These are phyloP conservation scores for Neurospora tetraspora DNA, from an alignment of 495 filamentous ascomycete genomes.

Conservation along the genomic window DNA sequence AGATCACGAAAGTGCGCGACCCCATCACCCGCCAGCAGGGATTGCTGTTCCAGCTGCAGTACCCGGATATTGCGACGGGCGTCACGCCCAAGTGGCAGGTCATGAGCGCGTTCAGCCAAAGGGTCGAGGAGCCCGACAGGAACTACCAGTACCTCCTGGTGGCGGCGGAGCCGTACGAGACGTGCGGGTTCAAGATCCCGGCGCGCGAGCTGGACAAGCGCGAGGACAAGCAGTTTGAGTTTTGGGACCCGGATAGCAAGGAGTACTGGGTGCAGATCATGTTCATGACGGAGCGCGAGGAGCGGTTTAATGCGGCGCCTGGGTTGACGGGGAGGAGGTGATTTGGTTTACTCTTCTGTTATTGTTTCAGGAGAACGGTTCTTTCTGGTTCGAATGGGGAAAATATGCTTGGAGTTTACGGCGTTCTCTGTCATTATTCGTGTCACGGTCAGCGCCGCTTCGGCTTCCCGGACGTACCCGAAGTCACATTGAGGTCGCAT, in stretches of 20 bases:
- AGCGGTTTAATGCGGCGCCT: slow-evolving; percentile 87
- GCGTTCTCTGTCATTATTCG: not conserved
- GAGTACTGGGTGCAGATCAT: slow-evolving; percentile 99
- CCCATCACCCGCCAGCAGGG: slow-evolving; percentile 84
- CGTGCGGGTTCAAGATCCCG: slow-evolving; percentile 91
- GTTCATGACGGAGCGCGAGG: slow-evolving; percentile 98
- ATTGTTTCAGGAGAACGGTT: no score
- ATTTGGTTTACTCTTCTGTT: not conserved
- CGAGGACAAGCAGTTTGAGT: slow-evolving; percentile 79
- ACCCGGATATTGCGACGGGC: slow-evolving; percentile 76
- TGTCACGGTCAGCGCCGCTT: not conserved
- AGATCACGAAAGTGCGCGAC: slow-evolving; percentile 92
- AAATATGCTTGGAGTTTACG: not conserved
- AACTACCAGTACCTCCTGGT: slow-evolving; percentile 90
- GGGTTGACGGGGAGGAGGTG: slow-evolving; percentile 53
- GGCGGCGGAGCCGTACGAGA: slow-evolving; percentile 97
- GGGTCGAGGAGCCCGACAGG: slow-evolving; percentile 89
- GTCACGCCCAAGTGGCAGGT: slow-evolving; percentile 78
- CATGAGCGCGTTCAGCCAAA: slow-evolving; percentile 96
- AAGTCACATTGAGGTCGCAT: not conserved
- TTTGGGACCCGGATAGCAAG: slow-evolving; percentile 93
- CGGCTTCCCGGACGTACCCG: not conserved
- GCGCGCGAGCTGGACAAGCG: slow-evolving; percentile 86
- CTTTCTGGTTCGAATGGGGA: no score
- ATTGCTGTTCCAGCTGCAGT: slow-evolving; percentile 88